Conservation (phyloP, 164 flowering plant genomes). For the Malania oleifera region DNA sequence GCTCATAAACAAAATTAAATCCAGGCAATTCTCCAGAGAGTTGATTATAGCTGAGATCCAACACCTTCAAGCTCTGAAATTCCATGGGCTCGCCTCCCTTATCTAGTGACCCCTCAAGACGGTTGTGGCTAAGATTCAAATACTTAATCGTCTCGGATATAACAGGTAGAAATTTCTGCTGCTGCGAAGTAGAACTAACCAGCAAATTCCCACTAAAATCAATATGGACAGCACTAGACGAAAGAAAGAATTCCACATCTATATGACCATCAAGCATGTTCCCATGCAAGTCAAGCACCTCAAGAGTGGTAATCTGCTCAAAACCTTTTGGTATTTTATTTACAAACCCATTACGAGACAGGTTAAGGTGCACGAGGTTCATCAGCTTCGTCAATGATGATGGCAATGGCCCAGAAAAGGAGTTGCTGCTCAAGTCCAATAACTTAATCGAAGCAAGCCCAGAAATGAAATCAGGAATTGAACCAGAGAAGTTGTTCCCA, state of each 20-base stretch:
- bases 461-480: constrained; percentile 59
- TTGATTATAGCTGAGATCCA: constrained; percentile 94
- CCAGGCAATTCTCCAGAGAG: constrained; percentile 87
- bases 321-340: constrained; percentile 65
- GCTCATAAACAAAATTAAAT: constrained; percentile 79
- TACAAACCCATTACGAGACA: constrained; percentile 65
- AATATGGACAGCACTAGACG: constrained; percentile 56
- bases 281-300: constrained; percentile 78
- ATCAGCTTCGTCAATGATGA: constrained; percentile 44
- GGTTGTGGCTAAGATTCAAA: constrained; percentile 69
- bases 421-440: constrained; percentile 76
- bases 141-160: constrained; percentile 62
- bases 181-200: constrained; percentile 33
- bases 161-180: constrained; percentile 47
- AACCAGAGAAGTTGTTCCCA: constrained; percentile 85
- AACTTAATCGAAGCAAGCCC: constrained; percentile 58
- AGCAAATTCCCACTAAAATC: constrained; percentile 85
- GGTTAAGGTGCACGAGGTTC: constrained; percentile 57
- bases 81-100: constrained; percentile 20
- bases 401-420: constrained; percentile 74
- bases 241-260: constrained; percentile 59
- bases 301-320: constrained; percentile 45
- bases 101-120: constrained; percentile 42
- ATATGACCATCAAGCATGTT: constrained; percentile 65
- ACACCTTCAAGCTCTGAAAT: constrained; percentile 41